Percentiles rank a stretch among this genome's conserved stretches.
Evolutionary conservation across 225 moss, liverwort and hornwort species (phyloP).

Genomic region (Straminergon stramineum): DNA sequence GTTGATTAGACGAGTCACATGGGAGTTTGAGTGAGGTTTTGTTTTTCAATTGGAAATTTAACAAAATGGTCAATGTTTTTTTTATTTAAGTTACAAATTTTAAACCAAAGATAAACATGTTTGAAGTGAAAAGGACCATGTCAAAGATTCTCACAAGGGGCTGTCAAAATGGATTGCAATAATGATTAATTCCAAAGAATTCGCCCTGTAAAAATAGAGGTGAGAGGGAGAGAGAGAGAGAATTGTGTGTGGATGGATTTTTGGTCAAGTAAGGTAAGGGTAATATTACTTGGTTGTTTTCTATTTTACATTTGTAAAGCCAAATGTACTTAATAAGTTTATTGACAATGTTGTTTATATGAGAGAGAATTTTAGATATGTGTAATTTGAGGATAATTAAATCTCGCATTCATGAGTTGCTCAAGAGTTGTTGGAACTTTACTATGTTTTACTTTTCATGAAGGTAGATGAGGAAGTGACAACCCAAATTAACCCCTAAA

Average conservation of each 20-base stretch:
- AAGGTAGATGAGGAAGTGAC: fast-evolving
- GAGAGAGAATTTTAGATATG: neutral
- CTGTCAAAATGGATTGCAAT: neutral
- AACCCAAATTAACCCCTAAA: too few species aligned
- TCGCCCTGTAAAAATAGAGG: fast-evolving
- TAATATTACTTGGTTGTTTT: neutral
- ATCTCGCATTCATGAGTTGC: neutral
- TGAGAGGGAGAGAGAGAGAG: too few species aligned
- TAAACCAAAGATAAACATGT: neutral
- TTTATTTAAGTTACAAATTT: neutral
- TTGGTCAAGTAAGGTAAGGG: neutral
- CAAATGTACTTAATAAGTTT: neutral
- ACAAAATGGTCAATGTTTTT: neutral
- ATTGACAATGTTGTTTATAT: neutral
- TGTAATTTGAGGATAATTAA: neutral
- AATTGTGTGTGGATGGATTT: neutral
- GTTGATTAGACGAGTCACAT: neutral
- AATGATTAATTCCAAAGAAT: neutral
- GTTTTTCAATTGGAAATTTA: neutral
- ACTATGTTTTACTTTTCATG: neutral
- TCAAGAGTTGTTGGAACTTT: neutral
- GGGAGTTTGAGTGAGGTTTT: neutral
- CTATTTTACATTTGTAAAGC: neutral
- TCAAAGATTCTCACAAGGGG: too few species aligned
- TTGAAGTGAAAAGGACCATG: neutral